Base-by-base conservation (phyloP, 768 basidiomycete genomes). In the Lentinula sp. region DNA sequence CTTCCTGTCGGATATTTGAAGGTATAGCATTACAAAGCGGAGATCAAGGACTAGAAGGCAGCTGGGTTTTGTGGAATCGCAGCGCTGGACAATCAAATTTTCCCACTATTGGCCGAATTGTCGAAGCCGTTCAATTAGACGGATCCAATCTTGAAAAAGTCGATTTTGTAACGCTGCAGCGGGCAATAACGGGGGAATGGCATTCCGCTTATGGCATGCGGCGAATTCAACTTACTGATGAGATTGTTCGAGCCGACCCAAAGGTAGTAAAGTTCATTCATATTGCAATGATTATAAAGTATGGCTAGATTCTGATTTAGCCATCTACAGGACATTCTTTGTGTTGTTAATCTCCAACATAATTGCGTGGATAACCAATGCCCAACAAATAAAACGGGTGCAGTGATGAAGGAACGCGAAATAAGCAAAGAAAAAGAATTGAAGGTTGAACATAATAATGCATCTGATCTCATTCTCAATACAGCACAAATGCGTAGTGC, bases 401-500 rank as follows among this genome's bases (percentile, higher is more conserved):
- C 31, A 4, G 28, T 31, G 7, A 40, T 43, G 21, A 16, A 37
- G 56, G 56, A 57, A 31, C 39, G 56, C 9, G 56, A 57, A 32
- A 16, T 11, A 9, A 57, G 40, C 56, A 39, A 13, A 32, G 34
- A 57, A 28, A 57, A 57, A 23, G 37, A 6, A 4, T 32, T 57
- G 5, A 7, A 10, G 42, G 56, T 57, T 13, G 56, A 40, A 37
- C 56, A 57, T 21, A 39, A 5, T 28, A 11, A 11, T n/a, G 5
- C 56, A 4, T 5, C 18, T 3, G 8, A 23, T 5, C 10, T 37
- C 40, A 57, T 57, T 43, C 39, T 57, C 34, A 57, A 57, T 32
- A 57, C 56, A 9, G 56, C 42, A 15, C 56, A 57, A 23, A 57
- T 57, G 56, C 16, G 56, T n/a, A 57, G 39, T 18, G 4, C 56